Percentiles rank a stretch among this genome's conserved stretches.
phyloP scores from a whole-genome alignment of 192 early-diverging fungal genomes.

The Backusella circina region DNA sequence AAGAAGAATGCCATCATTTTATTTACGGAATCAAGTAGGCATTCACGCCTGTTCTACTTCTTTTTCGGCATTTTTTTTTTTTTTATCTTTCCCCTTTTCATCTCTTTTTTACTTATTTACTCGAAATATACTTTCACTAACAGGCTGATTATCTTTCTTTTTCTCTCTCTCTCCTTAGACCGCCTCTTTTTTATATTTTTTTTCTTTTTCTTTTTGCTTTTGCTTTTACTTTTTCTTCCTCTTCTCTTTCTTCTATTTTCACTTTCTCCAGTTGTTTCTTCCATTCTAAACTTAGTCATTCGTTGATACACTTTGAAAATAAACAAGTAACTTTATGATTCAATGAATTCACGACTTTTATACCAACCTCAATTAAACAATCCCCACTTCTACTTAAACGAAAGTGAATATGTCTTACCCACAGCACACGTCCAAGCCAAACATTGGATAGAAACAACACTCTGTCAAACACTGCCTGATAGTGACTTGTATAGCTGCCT shows the following conservation, averaged over 20 bases:
- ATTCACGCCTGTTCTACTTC: background rate
- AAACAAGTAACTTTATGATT: background rate
- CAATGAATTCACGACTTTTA: background rate
- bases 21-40: constrained; percentile 3
- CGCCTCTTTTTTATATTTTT: background rate
- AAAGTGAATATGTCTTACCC: background rate
- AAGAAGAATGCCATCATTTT: background rate
- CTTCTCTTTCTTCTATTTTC: background rate
- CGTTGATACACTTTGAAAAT: background rate
- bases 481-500: constrained; percentile 59
- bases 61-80: constrained; percentile 1
- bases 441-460: constrained; percentile 20
- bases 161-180: background rate
- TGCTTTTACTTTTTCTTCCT: background rate
- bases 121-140: background rate
- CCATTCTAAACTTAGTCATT: background rate
- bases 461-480: constrained; percentile 41
- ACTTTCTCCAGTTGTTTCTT: background rate
- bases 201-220: background rate
- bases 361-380: constrained; percentile 2
- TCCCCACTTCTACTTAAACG: background rate
- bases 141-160: background rate
- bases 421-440: constrained; percentile 5
- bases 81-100: background rate
- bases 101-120: background rate